phyloP scores from a whole-genome alignment of 495 filamentous ascomycete genomes.

The Podospora pseudopauciseta region DNA sequence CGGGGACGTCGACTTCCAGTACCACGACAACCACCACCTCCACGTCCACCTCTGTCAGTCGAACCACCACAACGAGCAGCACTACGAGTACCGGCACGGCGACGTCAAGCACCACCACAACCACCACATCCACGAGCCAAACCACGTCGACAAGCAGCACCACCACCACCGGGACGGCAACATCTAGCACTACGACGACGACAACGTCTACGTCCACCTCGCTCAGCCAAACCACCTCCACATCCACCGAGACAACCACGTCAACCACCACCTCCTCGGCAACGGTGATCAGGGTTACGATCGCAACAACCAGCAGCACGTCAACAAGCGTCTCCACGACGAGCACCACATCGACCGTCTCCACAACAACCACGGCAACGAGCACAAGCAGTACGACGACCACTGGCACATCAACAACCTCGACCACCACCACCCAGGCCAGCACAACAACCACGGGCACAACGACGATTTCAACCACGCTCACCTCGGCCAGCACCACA shows the following conservation, averaged over 20 bases:
- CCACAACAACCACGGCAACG: constrained; percentile 1
- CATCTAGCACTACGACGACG: not conserved
- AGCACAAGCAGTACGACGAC: constrained; percentile 5
- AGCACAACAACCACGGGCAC: constrained; percentile 7
- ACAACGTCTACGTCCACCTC: not conserved
- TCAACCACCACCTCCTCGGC: not conserved
- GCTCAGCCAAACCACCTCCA: not conserved
- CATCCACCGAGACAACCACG: not conserved
- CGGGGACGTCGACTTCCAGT: not conserved
- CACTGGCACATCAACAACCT: not conserved
- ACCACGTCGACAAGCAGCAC: not conserved
- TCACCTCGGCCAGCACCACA: constrained; percentile 6
- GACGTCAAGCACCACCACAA: not conserved
- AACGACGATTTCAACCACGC: not conserved
- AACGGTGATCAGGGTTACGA: not conserved
- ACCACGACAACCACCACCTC: constrained; percentile 2
- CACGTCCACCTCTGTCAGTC: not conserved
- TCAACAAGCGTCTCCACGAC: not conserved
- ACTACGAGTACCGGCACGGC: constrained; percentile 1
- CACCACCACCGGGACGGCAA: not conserved
- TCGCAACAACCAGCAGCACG: not conserved
- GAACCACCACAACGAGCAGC: not conserved
- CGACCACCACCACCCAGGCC: not conserved
- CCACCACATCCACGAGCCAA: not conserved
- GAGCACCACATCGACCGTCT: not conserved